These are phyloP conservation scores for Solanum rostratum DNA, from an alignment of 257 asterid species.

Conservation along the genomic window DNA sequence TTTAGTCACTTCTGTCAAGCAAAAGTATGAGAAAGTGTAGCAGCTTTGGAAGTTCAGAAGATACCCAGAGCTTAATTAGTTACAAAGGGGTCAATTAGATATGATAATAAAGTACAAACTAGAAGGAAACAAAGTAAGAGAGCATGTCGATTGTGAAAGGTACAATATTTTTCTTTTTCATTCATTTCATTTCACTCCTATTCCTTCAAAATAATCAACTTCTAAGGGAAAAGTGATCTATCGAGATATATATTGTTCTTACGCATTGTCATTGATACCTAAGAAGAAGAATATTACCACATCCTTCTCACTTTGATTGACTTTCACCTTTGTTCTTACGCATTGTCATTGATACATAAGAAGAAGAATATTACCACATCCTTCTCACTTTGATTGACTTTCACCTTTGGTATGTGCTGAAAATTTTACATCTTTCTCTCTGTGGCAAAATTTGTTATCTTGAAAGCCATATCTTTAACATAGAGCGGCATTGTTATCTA, in stretches of 20 bases:
- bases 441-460: background rate
- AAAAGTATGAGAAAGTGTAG: background rate
- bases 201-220: background rate
- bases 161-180: background rate
- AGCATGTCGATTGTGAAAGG: background rate
- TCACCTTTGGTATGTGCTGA: background rate
- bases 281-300: background rate
- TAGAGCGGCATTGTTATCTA: background rate
- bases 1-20: background rate
- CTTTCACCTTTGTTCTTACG: background rate
- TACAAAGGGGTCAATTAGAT: background rate
- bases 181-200: background rate
- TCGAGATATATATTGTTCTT: background rate
- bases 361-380: background rate
- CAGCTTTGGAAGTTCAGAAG: background rate
- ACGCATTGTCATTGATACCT: background rate
- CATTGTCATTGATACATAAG: background rate
- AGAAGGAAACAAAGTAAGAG: background rate
- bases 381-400: background rate
- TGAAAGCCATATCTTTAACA: background rate
- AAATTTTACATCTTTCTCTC: background rate
- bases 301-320: background rate
- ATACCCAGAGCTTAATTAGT: background rate
- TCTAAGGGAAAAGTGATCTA: background rate
- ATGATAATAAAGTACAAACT: background rate